Base-by-base conservation (phyloP, 148 eudicot species). In the Arbutus unedo region DNA sequence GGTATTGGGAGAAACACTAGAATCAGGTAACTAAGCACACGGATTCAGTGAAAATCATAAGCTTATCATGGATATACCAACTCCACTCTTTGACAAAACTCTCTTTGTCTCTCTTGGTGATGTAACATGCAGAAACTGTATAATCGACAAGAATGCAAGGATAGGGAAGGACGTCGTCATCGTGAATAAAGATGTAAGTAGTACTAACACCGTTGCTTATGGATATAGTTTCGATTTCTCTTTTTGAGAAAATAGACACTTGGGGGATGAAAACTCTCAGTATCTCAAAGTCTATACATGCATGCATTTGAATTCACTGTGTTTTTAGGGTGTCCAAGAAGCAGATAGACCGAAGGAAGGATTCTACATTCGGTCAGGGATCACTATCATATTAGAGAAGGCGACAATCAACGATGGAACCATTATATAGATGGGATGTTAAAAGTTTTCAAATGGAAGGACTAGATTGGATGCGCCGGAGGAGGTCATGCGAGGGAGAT, bases 141-240 rank as follows among this genome's bases (percentile, higher is more conserved):
- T 96, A 71, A 93, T 96, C 48, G 99, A 96, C 92, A 96, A 96
- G 91, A 96, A 94, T 78, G 97, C 93, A 16, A 94, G 89, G 89
- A 91, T 96, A 44, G 99, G 99, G 60, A 86, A 89, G 64, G 85
- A 94, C 80, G 99, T 96, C 86, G 79, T 92, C 88, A 96, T 96
- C 83, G 82, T 86, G 90, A 96, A 96, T 86, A 93, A 92, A 87
- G 97, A 96, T 82, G 99, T 96, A 87, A 90, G 98, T 74, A 81
- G 64, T 14, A 38, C 38, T 31, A 31, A 31, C 1, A 1, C 38
- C 38, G 38, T 31, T 31, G 38, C 38, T 31, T 31, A 31, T 31
- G 38, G 38, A 31, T 31, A 31, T 31, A 31, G 38, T 31, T 31
- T 31, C 38, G 38, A 31, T 19, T 47, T 41, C 8, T 8, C 53